Evolutionary conservation across 768 basidiomycete genomes (phyloP).

Genomic region (Rhizopogon sp.): DNA sequence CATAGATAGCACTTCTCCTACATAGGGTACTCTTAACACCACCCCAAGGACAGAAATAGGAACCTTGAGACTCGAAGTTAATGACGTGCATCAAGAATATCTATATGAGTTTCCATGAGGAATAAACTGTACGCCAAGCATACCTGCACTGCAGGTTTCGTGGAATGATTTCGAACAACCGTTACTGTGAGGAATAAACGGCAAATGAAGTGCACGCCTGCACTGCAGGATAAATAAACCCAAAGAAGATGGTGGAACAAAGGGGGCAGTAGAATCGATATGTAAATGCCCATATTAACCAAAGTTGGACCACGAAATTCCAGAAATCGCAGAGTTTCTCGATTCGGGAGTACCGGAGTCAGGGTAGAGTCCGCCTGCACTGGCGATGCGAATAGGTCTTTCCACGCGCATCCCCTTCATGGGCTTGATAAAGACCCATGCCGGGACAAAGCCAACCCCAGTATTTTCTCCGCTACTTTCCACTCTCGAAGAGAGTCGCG

Average conservation of each 20-base stretch:
- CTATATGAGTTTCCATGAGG: background rate
- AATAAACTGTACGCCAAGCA: background rate
- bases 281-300: slow-evolving; percentile 1
- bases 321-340: slow-evolving; percentile 37
- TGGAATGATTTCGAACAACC: background rate
- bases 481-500: slow-evolving; percentile 10
- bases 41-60: too few relatives aligned
- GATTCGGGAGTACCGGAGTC: slow-evolving; percentile 29
- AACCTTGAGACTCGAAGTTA: too few relatives aligned
- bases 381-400: slow-evolving; percentile 59
- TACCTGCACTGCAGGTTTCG: slow-evolving; percentile 1
- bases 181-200: background rate
- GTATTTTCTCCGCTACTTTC: slow-evolving; percentile 31
- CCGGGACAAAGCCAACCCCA: slow-evolving; percentile 69
- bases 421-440: slow-evolving; percentile 71
- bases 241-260: background rate
- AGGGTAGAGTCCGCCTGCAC: slow-evolving; percentile 44
- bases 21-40: too few relatives aligned
- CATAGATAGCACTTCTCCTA: too few relatives aligned
- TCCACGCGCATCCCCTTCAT: slow-evolving; percentile 53
- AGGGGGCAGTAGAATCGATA: background rate
- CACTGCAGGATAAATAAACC: background rate
- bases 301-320: slow-evolving; percentile 71
- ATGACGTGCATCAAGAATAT: too few relatives aligned
- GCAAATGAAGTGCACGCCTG: background rate